Conservation (phyloP, 2,329 filamentous ascomycete species). For the Paracoccidioides lutzii region DNA sequence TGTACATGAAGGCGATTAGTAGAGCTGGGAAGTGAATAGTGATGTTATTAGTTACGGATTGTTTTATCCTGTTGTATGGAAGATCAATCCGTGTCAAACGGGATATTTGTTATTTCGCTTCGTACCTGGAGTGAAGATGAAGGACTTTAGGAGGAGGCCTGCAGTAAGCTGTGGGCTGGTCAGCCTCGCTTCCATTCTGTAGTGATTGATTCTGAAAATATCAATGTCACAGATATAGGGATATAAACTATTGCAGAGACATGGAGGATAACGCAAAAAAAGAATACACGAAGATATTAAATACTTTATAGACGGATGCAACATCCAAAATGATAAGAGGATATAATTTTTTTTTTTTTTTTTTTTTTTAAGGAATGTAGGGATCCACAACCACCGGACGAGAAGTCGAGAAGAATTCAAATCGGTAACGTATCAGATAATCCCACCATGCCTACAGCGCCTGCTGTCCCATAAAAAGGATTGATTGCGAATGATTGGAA, state of each 20-base stretch:
- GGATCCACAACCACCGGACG: slow-evolving; percentile 51
- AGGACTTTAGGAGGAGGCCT: slow-evolving; percentile 23
- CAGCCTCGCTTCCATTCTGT: slow-evolving; percentile 11
- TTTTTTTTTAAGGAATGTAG: slow-evolving; percentile 37
- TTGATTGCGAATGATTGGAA: slow-evolving; percentile 55
- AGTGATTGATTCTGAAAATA: background rate
- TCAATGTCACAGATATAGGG: slow-evolving; percentile 5
- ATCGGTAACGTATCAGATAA: slow-evolving; percentile 53
- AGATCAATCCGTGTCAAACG: background rate
- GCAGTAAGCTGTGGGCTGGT: slow-evolving; percentile 29
- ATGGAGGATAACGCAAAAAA: slow-evolving; percentile 12
- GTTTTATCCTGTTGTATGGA: background rate
- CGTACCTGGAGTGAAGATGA: slow-evolving; percentile 29
- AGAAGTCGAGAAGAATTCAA: slow-evolving; percentile 38
- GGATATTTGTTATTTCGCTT: background rate
- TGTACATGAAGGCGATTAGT: slow-evolving; percentile 70
- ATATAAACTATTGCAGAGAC: slow-evolving; percentile 4
- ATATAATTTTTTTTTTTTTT: background rate
- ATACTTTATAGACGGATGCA: background rate
- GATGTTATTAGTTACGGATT: slow-evolving; percentile 28
- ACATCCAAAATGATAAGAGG: background rate
- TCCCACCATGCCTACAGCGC: slow-evolving; percentile 66
- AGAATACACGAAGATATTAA: slow-evolving; percentile 6
- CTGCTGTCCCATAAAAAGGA: slow-evolving; percentile 41
- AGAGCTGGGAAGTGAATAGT: slow-evolving; percentile 44